Conservation (phyloP, 495 filamentous ascomycete genomes). For the Penicillium malachiteum region DNA sequence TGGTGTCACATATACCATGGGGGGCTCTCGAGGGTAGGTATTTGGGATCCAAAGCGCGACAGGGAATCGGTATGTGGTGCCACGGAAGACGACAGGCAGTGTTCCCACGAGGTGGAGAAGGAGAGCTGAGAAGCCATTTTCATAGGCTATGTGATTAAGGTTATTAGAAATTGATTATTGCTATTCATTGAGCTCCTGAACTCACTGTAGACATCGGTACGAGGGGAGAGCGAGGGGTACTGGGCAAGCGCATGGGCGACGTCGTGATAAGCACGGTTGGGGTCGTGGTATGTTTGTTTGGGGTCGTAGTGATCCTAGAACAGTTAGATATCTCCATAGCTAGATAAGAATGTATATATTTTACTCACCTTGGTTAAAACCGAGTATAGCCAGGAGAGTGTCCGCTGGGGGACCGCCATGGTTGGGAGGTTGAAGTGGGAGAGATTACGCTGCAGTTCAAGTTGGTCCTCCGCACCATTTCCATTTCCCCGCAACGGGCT, state of each 20-base stretch:
- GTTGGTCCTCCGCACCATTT: conserved; percentile 22
- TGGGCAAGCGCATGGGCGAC: conserved; percentile 78
- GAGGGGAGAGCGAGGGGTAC: conserved; percentile 81
- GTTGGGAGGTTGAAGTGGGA: conserved; percentile 7
- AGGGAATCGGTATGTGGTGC: conserved; percentile 86
- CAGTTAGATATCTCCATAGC: conserved; percentile 10
- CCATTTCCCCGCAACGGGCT: conserved; percentile 29
- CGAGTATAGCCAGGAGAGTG: conserved; percentile 93
- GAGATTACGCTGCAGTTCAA: conserved; percentile 1
- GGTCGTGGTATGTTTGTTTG: conserved; percentile 86
- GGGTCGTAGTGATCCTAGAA: conserved; percentile 88
- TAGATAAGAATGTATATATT: not conserved
- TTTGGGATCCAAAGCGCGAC: conserved; percentile 95
- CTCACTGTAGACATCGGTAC: conserved; percentile 95
- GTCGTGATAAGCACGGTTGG: conserved; percentile 89
- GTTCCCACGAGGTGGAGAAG: conserved; percentile 85
- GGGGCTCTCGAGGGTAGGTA: conserved; percentile 80
- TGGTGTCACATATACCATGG: conserved; percentile 84
- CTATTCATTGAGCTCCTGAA: conserved; percentile 1
- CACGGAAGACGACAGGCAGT: conserved; percentile 83
- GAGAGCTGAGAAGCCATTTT: conserved; percentile 82
- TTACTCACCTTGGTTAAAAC: conserved; percentile 72
- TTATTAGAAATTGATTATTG: not conserved
- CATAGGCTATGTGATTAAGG: conserved; percentile 62
- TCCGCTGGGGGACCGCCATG: conserved; percentile 82